Evolutionary conservation across 257 asterid species (phyloP).

Genomic region (Oldenlandia corymbosa): DNA sequence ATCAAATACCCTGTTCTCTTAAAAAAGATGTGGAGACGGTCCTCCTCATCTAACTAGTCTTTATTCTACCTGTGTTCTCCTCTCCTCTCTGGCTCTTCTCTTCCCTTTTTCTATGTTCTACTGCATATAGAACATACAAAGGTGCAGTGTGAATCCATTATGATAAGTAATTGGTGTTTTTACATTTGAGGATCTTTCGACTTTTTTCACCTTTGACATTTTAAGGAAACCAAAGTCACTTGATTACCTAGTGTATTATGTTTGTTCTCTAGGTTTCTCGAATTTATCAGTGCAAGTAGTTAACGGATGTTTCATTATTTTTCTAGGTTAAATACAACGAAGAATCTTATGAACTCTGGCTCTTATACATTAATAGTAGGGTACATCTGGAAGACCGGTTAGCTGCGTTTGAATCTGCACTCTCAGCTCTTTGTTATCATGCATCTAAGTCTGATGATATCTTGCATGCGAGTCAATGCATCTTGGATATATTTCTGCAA

Average conservation of each 20-base stretch:
- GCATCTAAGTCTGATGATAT: conserved; percentile 21
- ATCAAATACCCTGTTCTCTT: background rate
- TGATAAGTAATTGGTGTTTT: background rate
- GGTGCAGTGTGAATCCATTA: background rate
- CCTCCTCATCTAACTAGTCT: background rate
- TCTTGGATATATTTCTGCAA: conserved; percentile 44
- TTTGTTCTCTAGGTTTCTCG: conserved; percentile 1
- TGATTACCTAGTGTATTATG: background rate
- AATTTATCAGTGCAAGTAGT: background rate
- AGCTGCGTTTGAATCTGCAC: conserved; percentile 42
- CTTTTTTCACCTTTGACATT: background rate
- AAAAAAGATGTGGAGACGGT: no score
- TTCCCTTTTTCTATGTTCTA: background rate
- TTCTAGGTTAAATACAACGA: conserved; percentile 32
- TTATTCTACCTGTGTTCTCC: background rate
- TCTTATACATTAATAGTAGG: conserved; percentile 40
- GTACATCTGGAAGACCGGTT: conserved; percentile 31
- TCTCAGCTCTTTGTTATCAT: conserved; percentile 26
- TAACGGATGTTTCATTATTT: conserved; percentile 1
- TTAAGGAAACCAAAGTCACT: background rate
- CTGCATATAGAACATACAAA: background rate
- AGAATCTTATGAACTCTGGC: conserved; percentile 44
- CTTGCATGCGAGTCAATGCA: conserved; percentile 26
- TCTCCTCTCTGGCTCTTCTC: background rate
- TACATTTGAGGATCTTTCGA: background rate